Percentiles rank a stretch among this genome's conserved stretches.
phyloP scores from a whole-genome alignment of 305 asterid species.

The Fraxinus baroniana region DNA sequence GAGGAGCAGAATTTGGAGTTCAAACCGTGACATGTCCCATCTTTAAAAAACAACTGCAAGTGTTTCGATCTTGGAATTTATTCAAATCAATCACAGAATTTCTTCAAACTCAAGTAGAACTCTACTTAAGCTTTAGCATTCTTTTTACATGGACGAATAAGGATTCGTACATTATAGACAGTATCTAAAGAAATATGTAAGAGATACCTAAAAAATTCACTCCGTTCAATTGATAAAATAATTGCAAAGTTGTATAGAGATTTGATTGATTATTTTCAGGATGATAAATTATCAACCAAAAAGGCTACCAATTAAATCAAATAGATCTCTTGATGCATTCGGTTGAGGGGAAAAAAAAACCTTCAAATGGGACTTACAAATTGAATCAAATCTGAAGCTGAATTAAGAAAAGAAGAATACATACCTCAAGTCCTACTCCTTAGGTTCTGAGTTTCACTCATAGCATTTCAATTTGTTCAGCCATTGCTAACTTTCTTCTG shows the following conservation, averaged over 20 bases:
- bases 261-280: too few relatives aligned
- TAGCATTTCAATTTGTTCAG: constrained; percentile 30
- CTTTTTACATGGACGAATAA: neutral
- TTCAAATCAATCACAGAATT: too few relatives aligned
- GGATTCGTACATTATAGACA: neutral
- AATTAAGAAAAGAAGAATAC: neutral
- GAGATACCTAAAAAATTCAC: neutral
- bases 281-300: too few relatives aligned
- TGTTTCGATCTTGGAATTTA: too few relatives aligned
- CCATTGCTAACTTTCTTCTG: constrained; percentile 25
- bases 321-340: too few relatives aligned
- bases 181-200: neutral
- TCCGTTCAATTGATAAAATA: neutral
- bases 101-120: neutral
- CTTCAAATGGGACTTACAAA: neutral
- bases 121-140: too few relatives aligned
- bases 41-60: too few relatives aligned
- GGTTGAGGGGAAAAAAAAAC: too few relatives aligned
- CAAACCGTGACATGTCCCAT: too few relatives aligned
- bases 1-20: too few relatives aligned
- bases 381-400: neutral
- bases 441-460: constrained; percentile 41
- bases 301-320: too few relatives aligned
- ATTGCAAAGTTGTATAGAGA: neutral
- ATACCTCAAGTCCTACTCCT: neutral